Conservation (phyloP, 1,284 basidiomycete genomes). For the Puccinia coronata region DNA sequence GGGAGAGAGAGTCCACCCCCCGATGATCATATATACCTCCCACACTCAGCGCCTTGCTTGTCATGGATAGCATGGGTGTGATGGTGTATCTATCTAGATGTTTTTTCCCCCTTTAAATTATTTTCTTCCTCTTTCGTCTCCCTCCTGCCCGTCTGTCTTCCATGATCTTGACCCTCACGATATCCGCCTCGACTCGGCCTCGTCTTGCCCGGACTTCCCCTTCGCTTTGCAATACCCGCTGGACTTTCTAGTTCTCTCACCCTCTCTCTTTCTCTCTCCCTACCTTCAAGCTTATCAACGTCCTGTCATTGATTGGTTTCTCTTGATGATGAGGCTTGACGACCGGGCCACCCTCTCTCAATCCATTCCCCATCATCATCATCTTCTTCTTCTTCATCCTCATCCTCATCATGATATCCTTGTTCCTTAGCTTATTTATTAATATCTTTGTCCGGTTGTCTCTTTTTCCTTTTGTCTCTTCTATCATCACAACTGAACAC, state of each 20-base stretch:
- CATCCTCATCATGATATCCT: neutral
- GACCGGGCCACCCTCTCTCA: neutral
- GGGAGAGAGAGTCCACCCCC: too few relatives aligned
- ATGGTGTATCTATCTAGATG: neutral
- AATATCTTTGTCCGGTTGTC: neutral
- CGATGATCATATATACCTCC: neutral
- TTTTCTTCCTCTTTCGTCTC: neutral
- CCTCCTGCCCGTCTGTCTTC: neutral
- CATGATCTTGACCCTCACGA: neutral
- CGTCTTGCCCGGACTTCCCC: neutral
- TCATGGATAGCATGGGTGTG: neutral
- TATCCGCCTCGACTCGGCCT: neutral
- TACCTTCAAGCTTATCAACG: neutral
- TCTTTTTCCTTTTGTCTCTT: neutral
- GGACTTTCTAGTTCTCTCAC: neutral
- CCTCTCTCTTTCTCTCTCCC: neutral
- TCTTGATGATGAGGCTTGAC: neutral
- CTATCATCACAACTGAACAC: too few relatives aligned
- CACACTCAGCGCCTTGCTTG: neutral
- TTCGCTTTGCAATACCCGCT: neutral
- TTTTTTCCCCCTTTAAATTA: neutral
- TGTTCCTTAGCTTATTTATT: constrained; percentile 8
- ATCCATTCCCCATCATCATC: neutral
- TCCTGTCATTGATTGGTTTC: neutral
- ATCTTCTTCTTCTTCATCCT: neutral